Base-by-base conservation (phyloP, 306 rosid genomes). In the Pterocarpus santalinus region DNA sequence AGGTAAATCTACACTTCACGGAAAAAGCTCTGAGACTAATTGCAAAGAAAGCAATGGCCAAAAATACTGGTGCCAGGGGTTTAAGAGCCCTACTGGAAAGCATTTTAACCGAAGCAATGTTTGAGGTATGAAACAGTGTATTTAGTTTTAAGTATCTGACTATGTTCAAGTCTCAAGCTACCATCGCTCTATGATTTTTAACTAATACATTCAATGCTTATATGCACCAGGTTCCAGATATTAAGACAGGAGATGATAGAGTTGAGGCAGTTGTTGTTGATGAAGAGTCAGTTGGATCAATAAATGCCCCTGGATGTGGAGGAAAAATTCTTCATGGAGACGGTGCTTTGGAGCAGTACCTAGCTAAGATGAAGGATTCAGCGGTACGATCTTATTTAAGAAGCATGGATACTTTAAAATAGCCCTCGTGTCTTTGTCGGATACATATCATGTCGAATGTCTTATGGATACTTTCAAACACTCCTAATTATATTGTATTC, bases 61-160 rank as follows among this genome's bases (percentile, higher is more conserved):
- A 92, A 87, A 95, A 95, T 84, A 95, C 99, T 1, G 97, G 99
- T 69, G 99, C 99, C 51, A 90, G 99, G 84, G 99, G 99, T 60
- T 85, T 92, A 76, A 93, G 99, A 85, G 88, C 99, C 61, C 56
- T 95, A 69, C 80, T 95, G 35, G 99, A 95, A 88, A 89, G 69
- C 85, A 89, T 89, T 83, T 90, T 95, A 80, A 93, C 97, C 5
- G 97, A 95, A 70, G 91, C 97, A 69, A 95, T 95, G 99, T 95
- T 81, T 73, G 99, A 95, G 97, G 99, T 92, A 84, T 63, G 80
- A 41, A 76, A 61, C 36, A 13, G 43, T 72, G 36, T 61, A 5
- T 67, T 43, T 34, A 60, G 71, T 72, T 43, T 12, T 71, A n/a
- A 35, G 7, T 47, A 34, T 30, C 16, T 39, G 30, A 35, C 61